Percentiles rank a stretch among this genome's conserved stretches.
Evolutionary conservation across 148 eudicot species (phyloP).

Genomic region (Talinum fruticosum): DNA sequence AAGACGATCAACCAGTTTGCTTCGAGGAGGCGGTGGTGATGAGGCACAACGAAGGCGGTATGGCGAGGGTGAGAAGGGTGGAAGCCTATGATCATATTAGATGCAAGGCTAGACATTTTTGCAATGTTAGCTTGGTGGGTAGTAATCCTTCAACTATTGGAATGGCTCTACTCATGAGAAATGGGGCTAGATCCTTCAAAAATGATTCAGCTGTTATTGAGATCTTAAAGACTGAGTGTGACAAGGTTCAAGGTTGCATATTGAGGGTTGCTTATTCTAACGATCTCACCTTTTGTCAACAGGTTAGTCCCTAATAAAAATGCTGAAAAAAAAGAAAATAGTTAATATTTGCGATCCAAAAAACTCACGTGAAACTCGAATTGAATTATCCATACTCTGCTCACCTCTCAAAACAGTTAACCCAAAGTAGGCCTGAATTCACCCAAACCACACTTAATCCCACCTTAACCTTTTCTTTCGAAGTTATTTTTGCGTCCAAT

Average conservation of each 20-base stretch:
- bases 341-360: too few relatives aligned
- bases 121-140: constrained; percentile 32
- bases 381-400: too few relatives aligned
- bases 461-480: too few relatives aligned
- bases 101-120: constrained; percentile 54
- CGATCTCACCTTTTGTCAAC: constrained; percentile 75
- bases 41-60: constrained; percentile 74
- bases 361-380: too few relatives aligned
- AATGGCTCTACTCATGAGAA: constrained; percentile 59
- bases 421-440: too few relatives aligned
- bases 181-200: constrained; percentile 62
- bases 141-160: constrained; percentile 33
- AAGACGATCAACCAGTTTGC: constrained; percentile 33
- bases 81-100: constrained; percentile 54
- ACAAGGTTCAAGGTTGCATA: constrained; percentile 45
- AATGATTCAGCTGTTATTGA: constrained; percentile 47
- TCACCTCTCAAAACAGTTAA: too few relatives aligned
- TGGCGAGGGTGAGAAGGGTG: constrained; percentile 51
- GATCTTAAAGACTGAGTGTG: constrained; percentile 54
- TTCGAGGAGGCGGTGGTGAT: constrained; percentile 71
- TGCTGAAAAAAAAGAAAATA: too few relatives aligned
- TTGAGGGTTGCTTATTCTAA: constrained; percentile 44
- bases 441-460: too few relatives aligned
- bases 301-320: constrained; percentile 34
- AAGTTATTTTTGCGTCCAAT: too few relatives aligned